These are phyloP conservation scores for Boletus edulis DNA, from an alignment of 768 basidiomycete genomes.

Conservation along the genomic window DNA sequence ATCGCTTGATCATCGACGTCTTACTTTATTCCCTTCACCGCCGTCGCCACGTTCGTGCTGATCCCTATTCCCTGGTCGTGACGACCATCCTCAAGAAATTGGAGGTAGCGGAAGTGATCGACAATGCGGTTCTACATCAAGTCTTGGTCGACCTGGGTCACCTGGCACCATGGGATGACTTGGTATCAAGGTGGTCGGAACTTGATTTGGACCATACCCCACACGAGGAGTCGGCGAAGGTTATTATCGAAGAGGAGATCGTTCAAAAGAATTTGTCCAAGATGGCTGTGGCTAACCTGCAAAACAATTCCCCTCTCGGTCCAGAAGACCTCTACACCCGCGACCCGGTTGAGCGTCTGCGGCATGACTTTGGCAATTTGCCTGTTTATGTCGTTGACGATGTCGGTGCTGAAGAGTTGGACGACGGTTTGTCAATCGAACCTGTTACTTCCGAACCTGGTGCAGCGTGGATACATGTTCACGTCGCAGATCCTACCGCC, in stretches of 20 bases:
- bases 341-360: slow-evolving; percentile 67
- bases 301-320: slow-evolving; percentile 40
- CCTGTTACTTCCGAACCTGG: slow-evolving; percentile 55
- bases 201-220: slow-evolving; percentile 27
- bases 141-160: slow-evolving; percentile 72
- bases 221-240: slow-evolving; percentile 29
- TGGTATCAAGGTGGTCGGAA: slow-evolving; percentile 39
- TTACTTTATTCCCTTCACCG: slow-evolving; percentile 52
- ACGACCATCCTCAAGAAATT: slow-evolving; percentile 60
- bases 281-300: slow-evolving; percentile 1
- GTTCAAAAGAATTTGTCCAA: slow-evolving; percentile 18
- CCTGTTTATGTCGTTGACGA: slow-evolving; percentile 90
- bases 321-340: slow-evolving; percentile 60
- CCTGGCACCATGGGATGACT: slow-evolving; percentile 79
- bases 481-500: slow-evolving; percentile 90
- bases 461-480: slow-evolving; percentile 79
- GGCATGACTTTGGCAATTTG: slow-evolving; percentile 83
- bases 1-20: slow-evolving; percentile 57
- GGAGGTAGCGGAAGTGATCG: slow-evolving; percentile 33
- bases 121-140: slow-evolving; percentile 35
- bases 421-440: slow-evolving; percentile 91
- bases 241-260: slow-evolving; percentile 32
- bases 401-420: slow-evolving; percentile 74
- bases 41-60: slow-evolving; percentile 48
- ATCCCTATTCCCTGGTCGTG: slow-evolving; percentile 57